Percentiles rank a stretch among this genome's conserved stretches.
Evolutionary conservation across 2,329 filamentous ascomycete genomes (phyloP).

Genomic region (Ascocoryne sarcoides): DNA sequence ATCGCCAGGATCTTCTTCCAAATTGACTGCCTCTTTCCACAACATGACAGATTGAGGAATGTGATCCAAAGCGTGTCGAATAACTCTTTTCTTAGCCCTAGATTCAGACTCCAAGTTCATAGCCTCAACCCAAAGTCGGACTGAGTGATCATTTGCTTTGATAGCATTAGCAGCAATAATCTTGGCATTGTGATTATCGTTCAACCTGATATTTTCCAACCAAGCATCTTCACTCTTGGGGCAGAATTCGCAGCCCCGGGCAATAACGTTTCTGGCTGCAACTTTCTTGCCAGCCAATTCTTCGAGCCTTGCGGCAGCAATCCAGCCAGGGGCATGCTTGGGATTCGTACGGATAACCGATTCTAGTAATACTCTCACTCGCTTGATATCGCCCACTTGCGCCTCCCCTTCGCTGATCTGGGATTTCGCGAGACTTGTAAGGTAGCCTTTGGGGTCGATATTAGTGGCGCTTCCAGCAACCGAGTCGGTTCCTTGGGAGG

Average conservation of each 20-base stretch:
- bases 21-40: slow-evolving; percentile 97
- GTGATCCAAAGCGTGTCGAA: slow-evolving; percentile 83
- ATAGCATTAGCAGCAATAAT: slow-evolving; percentile 92
- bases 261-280: slow-evolving; percentile 79
- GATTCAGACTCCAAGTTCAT: slow-evolving; percentile 83
- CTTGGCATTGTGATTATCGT: slow-evolving; percentile 88
- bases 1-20: slow-evolving; percentile 84
- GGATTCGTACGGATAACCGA: slow-evolving; percentile 97
- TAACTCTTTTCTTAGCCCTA: slow-evolving; percentile 83
- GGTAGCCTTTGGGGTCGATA: slow-evolving; percentile 91
- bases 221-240: slow-evolving; percentile 92
- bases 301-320: slow-evolving; percentile 85
- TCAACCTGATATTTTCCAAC: slow-evolving; percentile 91
- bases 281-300: slow-evolving; percentile 89
- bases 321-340: slow-evolving; percentile 90
- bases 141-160: slow-evolving; percentile 80
- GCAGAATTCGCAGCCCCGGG: slow-evolving; percentile 80
- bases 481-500: slow-evolving; percentile 63
- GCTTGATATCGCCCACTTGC: slow-evolving; percentile 89
- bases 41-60: slow-evolving; percentile 89
- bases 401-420: slow-evolving; percentile 71
- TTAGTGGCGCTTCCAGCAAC: slow-evolving; percentile 74
- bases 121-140: slow-evolving; percentile 87
- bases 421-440: slow-evolving; percentile 81
- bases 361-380: slow-evolving; percentile 84